phyloP scores from a whole-genome alignment of 805 yeast genomes.

The Starmerella stigmatis region DNA sequence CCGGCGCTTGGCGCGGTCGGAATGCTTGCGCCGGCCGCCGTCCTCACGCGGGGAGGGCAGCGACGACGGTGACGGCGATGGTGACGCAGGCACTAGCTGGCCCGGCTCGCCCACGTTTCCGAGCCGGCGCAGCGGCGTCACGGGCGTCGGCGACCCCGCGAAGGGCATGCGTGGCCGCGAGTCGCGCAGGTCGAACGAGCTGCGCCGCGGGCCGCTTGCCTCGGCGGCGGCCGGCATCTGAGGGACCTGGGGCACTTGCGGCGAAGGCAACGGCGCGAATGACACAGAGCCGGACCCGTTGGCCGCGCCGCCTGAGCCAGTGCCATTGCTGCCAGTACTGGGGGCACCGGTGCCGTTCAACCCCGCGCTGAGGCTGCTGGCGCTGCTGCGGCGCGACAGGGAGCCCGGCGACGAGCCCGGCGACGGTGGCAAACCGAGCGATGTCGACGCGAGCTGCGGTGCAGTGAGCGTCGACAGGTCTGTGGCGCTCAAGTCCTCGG shows the following conservation, averaged over 20 bases:
- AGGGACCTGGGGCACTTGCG: conserved; percentile 1
- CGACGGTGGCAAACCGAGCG: neutral
- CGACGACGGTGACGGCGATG: conserved; percentile 1
- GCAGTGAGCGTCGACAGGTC: conserved; percentile 16
- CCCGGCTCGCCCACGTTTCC: conserved; percentile 17
- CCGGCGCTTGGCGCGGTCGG: conserved; percentile 18
- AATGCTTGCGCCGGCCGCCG: neutral
- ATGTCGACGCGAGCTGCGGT: conserved; percentile 9
- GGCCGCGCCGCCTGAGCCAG: neutral
- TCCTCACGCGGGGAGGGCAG: conserved; percentile 4
- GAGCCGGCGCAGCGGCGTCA: conserved; percentile 6
- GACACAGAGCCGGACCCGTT: neutral
- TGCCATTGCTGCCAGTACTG: neutral
- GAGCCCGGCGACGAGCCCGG: conserved; percentile 2
- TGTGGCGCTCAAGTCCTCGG: conserved; percentile 23
- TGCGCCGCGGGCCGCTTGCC: neutral
- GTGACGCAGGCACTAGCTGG: conserved; percentile 6
- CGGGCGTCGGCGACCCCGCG: conserved; percentile 4
- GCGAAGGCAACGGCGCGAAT: conserved; percentile 4
- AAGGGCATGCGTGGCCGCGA: conserved; percentile 6
- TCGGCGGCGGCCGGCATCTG: neutral
- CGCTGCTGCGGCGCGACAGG: neutral
- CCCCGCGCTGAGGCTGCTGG: neutral
- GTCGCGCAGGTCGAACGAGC: conserved; percentile 2
- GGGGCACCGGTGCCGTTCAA: neutral